Percentiles rank a stretch among this genome's conserved stretches.
These are phyloP conservation scores for Plantago ovata DNA, from an alignment of 257 asterid species.

Conservation along the genomic window DNA sequence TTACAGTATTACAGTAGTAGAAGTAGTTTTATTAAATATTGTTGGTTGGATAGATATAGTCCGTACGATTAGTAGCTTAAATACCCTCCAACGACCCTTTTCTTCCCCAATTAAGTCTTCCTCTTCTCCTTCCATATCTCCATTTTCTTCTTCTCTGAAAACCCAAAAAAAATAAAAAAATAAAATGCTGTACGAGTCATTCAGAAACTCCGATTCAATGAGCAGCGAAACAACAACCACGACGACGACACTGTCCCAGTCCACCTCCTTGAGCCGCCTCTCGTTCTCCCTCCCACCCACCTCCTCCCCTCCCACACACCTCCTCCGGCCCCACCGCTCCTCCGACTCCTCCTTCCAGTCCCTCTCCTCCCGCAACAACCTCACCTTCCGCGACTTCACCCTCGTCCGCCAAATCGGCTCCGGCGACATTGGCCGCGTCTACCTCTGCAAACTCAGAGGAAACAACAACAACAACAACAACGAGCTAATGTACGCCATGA, in stretches of 20 bases:
- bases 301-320: constrained; percentile 22
- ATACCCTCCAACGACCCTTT: constrained; percentile 29
- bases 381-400: constrained; percentile 60
- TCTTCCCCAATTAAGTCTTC: constrained; percentile 17
- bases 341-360: constrained; percentile 65
- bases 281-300: constrained; percentile 58
- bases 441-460: constrained; percentile 38
- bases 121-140: background rate
- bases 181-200: constrained; percentile 19
- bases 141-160: background rate
- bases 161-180: background rate
- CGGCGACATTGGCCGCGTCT: constrained; percentile 83
- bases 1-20: too few species aligned
- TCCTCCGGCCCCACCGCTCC: constrained; percentile 68
- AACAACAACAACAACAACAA: constrained; percentile 9
- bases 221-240: constrained; percentile 43
- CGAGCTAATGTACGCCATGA: constrained; percentile 68
- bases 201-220: constrained; percentile 47
- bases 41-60: background rate
- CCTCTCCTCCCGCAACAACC: constrained; percentile 26
- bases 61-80: constrained; percentile 25
- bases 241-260: constrained; percentile 35
- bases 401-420: constrained; percentile 77
- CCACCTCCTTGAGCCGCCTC: constrained; percentile 60
- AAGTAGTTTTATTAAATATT: too few species aligned